phyloP scores from a whole-genome alignment of 306 rosid species.

The Elaeagnus macrophylla region DNA sequence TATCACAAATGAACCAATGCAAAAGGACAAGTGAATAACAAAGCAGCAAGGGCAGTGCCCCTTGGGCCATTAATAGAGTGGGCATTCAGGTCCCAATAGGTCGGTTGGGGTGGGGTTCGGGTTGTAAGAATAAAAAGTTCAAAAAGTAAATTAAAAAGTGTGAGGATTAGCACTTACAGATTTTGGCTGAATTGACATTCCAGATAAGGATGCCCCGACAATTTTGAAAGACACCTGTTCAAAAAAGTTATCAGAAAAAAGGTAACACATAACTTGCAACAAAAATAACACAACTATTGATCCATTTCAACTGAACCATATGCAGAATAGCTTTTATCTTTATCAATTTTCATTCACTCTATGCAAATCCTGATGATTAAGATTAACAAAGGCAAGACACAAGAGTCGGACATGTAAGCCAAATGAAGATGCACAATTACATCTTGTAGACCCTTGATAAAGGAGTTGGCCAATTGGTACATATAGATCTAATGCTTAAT shows the following conservation, averaged over 20 bases:
- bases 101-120: no score
- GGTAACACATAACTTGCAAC: conserved; percentile 4
- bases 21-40: no score
- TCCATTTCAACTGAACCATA: neutral
- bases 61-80: no score
- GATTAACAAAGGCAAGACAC: neutral
- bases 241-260: conserved; percentile 10
- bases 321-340: neutral
- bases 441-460: neutral
- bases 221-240: conserved; percentile 74
- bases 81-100: neutral
- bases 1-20: no score
- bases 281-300: neutral
- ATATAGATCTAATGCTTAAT: no score
- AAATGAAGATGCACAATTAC: neutral
- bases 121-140: no score
- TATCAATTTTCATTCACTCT: neutral
- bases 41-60: no score
- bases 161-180: conserved; percentile 44
- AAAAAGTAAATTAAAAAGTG: no score
- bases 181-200: conserved; percentile 67
- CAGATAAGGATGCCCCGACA: conserved; percentile 80
- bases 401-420: neutral
- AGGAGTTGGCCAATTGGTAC: no score
- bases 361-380: neutral